Evolutionary conservation across 176 grass and related monocot species (phyloP).

Genomic region (Bonia amplexicaulis): DNA sequence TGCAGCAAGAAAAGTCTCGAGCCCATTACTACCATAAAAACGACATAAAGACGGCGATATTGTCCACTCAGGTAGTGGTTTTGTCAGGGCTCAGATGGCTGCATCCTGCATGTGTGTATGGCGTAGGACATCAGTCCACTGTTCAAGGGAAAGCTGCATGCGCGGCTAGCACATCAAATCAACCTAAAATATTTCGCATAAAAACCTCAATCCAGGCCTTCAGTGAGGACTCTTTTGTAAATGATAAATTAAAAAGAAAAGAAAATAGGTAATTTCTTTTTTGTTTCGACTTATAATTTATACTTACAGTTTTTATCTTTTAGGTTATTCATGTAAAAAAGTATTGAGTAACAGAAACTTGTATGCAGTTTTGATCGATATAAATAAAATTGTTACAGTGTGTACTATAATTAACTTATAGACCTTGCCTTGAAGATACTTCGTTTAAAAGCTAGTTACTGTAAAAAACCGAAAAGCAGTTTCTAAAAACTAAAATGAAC

Average conservation of each 20-base stretch:
- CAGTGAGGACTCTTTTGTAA: neutral
- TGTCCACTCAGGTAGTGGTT: neutral
- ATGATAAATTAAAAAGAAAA: neutral
- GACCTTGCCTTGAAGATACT: too few relatives aligned
- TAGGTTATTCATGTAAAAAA: too few relatives aligned
- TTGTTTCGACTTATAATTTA: too few relatives aligned
- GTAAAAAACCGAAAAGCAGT: too few relatives aligned
- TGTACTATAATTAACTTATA: too few relatives aligned
- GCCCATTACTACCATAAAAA: neutral
- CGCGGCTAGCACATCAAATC: neutral
- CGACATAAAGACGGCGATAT: neutral
- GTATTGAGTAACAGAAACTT: too few relatives aligned
- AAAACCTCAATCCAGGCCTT: neutral
- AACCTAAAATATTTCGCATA: neutral
- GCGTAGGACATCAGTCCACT: neutral
- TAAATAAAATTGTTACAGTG: too few relatives aligned
- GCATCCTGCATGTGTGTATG: neutral
- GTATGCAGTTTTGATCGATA: too few relatives aligned
- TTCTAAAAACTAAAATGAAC: too few relatives aligned
- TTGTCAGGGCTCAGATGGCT: neutral
- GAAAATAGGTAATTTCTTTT: too few relatives aligned
- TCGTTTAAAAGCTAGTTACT: too few relatives aligned
- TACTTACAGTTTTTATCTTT: too few relatives aligned
- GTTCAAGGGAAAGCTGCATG: neutral
- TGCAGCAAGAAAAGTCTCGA: neutral